Evolutionary conservation across 2,329 filamentous ascomycete species (phyloP).

Genomic region (Penicillium sp.): DNA sequence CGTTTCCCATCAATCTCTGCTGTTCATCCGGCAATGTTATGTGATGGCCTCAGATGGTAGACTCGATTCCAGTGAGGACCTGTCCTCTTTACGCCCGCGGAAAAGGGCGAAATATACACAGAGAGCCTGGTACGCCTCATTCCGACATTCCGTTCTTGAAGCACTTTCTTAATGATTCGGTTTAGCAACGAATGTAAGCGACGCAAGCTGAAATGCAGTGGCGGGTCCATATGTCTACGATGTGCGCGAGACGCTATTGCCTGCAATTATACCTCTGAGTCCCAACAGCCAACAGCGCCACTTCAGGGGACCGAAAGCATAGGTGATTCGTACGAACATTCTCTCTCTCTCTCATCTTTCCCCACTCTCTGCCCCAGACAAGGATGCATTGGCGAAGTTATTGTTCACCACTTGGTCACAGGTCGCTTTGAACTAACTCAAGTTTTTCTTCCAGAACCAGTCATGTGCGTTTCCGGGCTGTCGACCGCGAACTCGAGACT

Average conservation of each 20-base stretch:
- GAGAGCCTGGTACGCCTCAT: conserved; percentile 35
- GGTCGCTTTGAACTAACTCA: background rate
- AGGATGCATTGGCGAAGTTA: no score
- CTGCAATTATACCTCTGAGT: conserved; percentile 69
- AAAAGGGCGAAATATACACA: conserved; percentile 44
- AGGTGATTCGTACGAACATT: conserved; percentile 25
- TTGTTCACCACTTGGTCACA: background rate
- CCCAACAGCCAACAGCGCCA: conserved; percentile 57
- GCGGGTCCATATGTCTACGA: conserved; percentile 68
- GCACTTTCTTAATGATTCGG: background rate
- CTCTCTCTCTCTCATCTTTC: background rate
- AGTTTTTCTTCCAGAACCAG: conserved; percentile 15
- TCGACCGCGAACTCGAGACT: conserved; percentile 33
- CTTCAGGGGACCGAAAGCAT: conserved; percentile 13
- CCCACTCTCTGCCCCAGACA: no score
- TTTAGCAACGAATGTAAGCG: conserved; percentile 72
- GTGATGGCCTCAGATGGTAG: conserved; percentile 4
- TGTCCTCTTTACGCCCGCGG: conserved; percentile 7
- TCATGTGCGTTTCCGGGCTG: conserved; percentile 22
- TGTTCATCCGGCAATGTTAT: background rate
- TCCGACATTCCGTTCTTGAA: background rate
- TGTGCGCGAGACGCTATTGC: conserved; percentile 65
- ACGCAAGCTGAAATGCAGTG: conserved; percentile 77
- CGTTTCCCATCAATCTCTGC: background rate
- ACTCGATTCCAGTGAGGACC: conserved; percentile 4